Evolutionary conservation across 495 filamentous ascomycete species (phyloP), one percentile per base, ranked within the genome.

Genomic region (Astrocystis sublimbata): DNA sequence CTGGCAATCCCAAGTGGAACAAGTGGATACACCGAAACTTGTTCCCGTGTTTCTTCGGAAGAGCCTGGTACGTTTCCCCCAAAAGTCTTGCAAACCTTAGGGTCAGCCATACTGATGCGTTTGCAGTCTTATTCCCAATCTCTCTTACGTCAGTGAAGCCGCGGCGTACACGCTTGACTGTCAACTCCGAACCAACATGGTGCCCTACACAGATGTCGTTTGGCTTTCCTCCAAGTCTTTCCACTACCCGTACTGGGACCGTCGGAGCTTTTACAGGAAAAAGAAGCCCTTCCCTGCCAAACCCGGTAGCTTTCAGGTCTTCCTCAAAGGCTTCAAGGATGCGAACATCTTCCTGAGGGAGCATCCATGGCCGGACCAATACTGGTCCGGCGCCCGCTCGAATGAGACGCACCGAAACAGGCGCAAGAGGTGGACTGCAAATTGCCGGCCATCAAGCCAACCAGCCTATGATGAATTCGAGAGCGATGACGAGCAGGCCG

Each of bases 111-210:
- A 40, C 60, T 63, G 50, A 68, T 41, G 12, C 46, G 1, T 56
- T 56, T 13, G 55, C 60, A 85, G 83, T 70, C 84, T 99, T 58
- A 99, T 99, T 75, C 94, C 94, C 41, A 99, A 99, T 72, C 82
- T 99, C n/a, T 97, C 92, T 50, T 99, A 99, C 73, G 91, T 99
- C 67, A 97, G 93, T 61, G 94, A 99, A 79, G 94, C 94, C 17
- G 94, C 94, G 12, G 93, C 94, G 41, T 99, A 97, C 73, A 89
- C 96, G 3, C 85, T 99, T 45, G 94, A 99, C 77, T 86, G 86
- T 59, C 90, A 93, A 65, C 80, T 99, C 36, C 89, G 87, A 55
- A 97, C 94, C 21, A 88, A 96, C 74, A 77, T 99, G 51, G 94
- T 99, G 12, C 94, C 94, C 0, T 97, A 96, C 64, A 99, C 94